Base-by-base conservation (phyloP, 2,329 filamentous ascomycete species). In the Claviceps paspali region DNA sequence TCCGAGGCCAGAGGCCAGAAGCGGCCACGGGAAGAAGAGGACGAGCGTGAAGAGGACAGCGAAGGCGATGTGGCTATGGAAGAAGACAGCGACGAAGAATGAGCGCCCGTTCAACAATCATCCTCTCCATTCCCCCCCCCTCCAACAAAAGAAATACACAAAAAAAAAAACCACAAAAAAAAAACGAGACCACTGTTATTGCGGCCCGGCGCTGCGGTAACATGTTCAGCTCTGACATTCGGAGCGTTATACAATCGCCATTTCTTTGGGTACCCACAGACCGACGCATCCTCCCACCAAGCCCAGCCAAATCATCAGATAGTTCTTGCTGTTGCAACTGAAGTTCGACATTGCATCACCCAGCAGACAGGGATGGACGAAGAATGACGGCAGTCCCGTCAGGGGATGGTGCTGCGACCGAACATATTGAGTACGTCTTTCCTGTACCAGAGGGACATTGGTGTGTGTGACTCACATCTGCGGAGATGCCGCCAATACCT, bases 331-430 rank as follows among this genome's bases (percentile, higher is more conserved):
- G 52, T 66, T 57, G 48, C 73, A 76, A 47, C 70, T 61, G 49
- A 85, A 76, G 36, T 63, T 65, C 47, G 66, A 65, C 70, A 96
- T 82, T 36, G 82, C 82, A 45, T 88, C 80, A 39, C 81, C 82
- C 7, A 91, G 82, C 54, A 83, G 75, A 60, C 91, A 96, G 18
- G 91, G 88, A 61, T 98, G 91, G 48, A 96, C 70, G 59, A 94
- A 95, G 59, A 88, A 95, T 35, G 76, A 73, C 29, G 86, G 84
- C 41, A 78, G 59, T 37, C 80, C 81, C 40, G 77, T 83, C 41
- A 82, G 59, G 36, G 91, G 88, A 66, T 96, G 86, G 57, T 92
- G 78, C 76, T 88, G 60, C 54, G 49, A 45, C 39, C 41, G 40
- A 50, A 50, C 38, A 22, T 44, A 50, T 67, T 62, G 63, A 61